Conservation (phyloP, 1,139 yeast genomes). For the Protomyces lactucae-debilis region DNA sequence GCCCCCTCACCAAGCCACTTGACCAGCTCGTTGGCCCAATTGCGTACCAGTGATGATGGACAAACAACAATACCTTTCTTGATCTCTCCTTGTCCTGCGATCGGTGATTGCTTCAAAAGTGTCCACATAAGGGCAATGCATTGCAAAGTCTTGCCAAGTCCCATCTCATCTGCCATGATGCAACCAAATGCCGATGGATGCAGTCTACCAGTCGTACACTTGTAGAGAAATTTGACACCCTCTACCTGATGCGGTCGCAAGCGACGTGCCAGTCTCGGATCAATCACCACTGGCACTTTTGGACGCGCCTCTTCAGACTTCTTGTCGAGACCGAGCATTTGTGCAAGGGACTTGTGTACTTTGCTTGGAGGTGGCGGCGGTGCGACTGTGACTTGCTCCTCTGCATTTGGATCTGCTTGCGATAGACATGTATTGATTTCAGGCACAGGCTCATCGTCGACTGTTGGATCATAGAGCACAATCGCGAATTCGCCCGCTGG, state of each 20-base stretch:
- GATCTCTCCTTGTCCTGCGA: conserved; percentile 70
- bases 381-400: background rate
- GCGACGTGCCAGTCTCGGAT: conserved; percentile 77
- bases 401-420: conserved; percentile 10
- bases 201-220: conserved; percentile 84
- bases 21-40: conserved; percentile 95
- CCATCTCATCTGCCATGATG: conserved; percentile 99
- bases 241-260: conserved; percentile 95
- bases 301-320: conserved; percentile 53
- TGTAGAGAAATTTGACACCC: conserved; percentile 83
- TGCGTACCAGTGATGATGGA: conserved; percentile 87
- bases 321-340: conserved; percentile 68
- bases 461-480: conserved; percentile 90
- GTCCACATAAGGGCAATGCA: conserved; percentile 95
- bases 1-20: conserved; percentile 96
- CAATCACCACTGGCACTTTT: conserved; percentile 93
- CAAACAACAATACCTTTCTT: conserved; percentile 91
- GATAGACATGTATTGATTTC: conserved; percentile 17
- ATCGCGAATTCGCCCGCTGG: conserved; percentile 92
- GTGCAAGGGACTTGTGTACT: conserved; percentile 65
- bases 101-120: conserved; percentile 78
- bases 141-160: conserved; percentile 91
- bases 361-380: conserved; percentile 25
- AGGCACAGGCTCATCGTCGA: conserved; percentile 46
- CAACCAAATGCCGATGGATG: conserved; percentile 90